Base-by-base conservation (phyloP, 2,329 filamentous ascomycete species). In the Fusarium gaditjirri region DNA sequence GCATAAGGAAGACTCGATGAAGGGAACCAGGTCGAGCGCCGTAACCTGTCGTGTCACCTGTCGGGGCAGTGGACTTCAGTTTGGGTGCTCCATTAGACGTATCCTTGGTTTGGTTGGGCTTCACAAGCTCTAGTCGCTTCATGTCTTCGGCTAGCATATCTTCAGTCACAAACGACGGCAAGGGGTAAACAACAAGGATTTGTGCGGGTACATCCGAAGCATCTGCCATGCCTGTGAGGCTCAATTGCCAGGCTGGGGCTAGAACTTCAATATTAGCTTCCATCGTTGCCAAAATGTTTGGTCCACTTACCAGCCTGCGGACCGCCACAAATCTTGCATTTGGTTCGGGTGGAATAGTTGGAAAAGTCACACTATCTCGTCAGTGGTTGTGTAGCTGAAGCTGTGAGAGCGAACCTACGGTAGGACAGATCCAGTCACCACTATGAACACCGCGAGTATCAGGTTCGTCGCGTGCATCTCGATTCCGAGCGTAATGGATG, bases 11-110 rank as follows among this genome's bases (percentile, higher is more conserved):
- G 4, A 96, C 90, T 56, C 94, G 90, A 68, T 92, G 89, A 13
- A 97, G 83, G n/a, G 93, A 94, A 25, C 91, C 90, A 36, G 91
- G 90, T 62, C 87, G 89, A 8, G 94, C 93, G 42, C 93, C 93
- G 3, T 91, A 84, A 17, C 91, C 91, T 25, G 87, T 83, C 13
- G 85, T 85, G 67, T 88, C 86, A 41, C 83, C 85, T 10, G 85
- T 84, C 0, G 88, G 87, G 1, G 88, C 88, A 2, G 88, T 90
- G 16, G 88, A 89, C 75, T 87, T 89, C n/a, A 90, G 82, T 76
- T 89, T 89, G 29, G 85, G 83, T 5, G 83, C 79, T 2, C 82
- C 80, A n/a, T 80, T 85, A 41, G 89, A 72, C 75, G 81, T 70
- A 73, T 83, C 80, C 73, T 84, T 82, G 74, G 83, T 73, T 5